These are phyloP conservation scores for Cercospora sp. DNA, from an alignment of 2,329 filamentous ascomycete species.

Conservation along the genomic window DNA sequence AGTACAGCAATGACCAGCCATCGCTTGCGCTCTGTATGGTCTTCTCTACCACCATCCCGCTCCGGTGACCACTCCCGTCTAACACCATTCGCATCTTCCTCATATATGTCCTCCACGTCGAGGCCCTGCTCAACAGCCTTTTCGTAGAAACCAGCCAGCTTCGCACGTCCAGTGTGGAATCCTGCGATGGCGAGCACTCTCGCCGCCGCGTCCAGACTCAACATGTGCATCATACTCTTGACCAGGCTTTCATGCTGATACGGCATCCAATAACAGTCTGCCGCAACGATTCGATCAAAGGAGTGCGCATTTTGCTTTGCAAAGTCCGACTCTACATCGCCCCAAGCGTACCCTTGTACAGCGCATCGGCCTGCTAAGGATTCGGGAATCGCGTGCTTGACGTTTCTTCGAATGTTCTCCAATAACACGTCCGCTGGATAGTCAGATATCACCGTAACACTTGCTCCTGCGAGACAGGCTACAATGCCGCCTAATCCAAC, in stretches of 20 bases:
- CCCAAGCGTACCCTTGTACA: conserved; percentile 67
- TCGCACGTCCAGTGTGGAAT: conserved; percentile 69
- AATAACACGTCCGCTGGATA: conserved; percentile 65
- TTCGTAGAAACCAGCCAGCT: conserved; percentile 67
- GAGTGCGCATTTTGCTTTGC: conserved; percentile 39
- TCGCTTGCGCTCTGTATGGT: conserved; percentile 63
- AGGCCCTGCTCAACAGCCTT: conserved; percentile 54
- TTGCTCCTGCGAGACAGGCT: conserved; percentile 47
- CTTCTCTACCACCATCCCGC: conserved; percentile 61
- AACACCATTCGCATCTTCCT: conserved; percentile 65
- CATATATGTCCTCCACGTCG: conserved; percentile 65
- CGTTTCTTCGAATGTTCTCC: conserved; percentile 59
- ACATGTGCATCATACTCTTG: conserved; percentile 61
- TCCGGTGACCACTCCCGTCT: conserved; percentile 60
- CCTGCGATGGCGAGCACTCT: conserved; percentile 67
- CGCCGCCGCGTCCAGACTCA: conserved; percentile 56
- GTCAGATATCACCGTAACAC: conserved; percentile 62
- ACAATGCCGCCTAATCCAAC: conserved; percentile 52
- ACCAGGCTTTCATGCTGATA: conserved; percentile 68
- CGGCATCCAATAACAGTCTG: conserved; percentile 76
- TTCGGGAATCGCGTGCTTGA: conserved; percentile 52
- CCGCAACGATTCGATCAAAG: conserved; percentile 66
- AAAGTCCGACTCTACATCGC: conserved; percentile 51
- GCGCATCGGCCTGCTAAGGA: conserved; percentile 36
- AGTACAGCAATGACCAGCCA: conserved; percentile 61